Evolutionary conservation across 2,329 filamentous ascomycete species (phyloP).

Genomic region (Clonostachys rosea): DNA sequence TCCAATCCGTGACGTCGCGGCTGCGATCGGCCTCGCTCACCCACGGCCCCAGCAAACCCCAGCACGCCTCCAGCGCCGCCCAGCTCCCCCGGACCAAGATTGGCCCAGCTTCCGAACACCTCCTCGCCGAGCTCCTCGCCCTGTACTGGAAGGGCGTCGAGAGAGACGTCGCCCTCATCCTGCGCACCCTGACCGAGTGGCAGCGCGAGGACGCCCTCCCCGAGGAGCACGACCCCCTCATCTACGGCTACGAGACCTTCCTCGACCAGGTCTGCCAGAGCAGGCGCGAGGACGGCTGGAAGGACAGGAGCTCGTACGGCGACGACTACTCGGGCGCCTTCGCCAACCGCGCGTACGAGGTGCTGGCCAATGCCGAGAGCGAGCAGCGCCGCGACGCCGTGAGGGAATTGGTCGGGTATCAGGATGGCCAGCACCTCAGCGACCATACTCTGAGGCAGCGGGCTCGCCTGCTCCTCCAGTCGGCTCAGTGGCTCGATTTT

Average conservation of each 20-base stretch:
- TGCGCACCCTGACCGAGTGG: slow-evolving; percentile 25
- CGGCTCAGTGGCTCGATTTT: slow-evolving; percentile 26
- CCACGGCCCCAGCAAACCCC: too few relatives aligned
- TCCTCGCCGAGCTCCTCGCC: slow-evolving; percentile 15
- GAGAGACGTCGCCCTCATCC: slow-evolving; percentile 23
- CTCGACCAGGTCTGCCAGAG: slow-evolving; percentile 25
- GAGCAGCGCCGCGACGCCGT: too few relatives aligned
- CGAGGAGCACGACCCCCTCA: slow-evolving; percentile 9
- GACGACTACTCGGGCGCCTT: background rate
- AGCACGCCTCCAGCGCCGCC: too few relatives aligned
- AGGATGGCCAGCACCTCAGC: background rate
- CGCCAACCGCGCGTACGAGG: background rate
- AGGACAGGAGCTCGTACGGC: background rate
- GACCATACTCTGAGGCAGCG: slow-evolving; percentile 6
- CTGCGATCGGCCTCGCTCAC: too few relatives aligned
- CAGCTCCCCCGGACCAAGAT: too few relatives aligned
- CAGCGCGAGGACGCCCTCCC: slow-evolving; percentile 5
- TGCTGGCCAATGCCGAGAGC: background rate
- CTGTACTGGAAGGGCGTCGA: slow-evolving; percentile 30
- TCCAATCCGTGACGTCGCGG: background rate
- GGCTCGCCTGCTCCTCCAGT: slow-evolving; percentile 22
- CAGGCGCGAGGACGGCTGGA: too few relatives aligned
- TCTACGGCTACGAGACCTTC: slow-evolving; percentile 32
- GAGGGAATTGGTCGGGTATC: too few relatives aligned
- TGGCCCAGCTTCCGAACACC: background rate